Base-by-base conservation (phyloP, 352 stramenopile genomes). In the Phytophthora hibernalis region DNA sequence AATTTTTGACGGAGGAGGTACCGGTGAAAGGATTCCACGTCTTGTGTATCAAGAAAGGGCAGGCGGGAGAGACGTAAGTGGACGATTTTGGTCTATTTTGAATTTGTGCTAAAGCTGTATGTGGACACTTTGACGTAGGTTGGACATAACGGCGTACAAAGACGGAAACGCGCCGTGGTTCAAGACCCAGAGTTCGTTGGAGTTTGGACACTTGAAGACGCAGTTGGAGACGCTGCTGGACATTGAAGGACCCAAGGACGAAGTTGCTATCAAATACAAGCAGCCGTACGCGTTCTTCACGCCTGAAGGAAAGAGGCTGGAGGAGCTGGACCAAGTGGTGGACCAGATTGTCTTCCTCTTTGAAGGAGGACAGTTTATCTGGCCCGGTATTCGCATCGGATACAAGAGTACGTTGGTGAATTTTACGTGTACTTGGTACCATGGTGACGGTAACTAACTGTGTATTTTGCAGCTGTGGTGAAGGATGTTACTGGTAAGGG, bases 291-390 rank as follows among this genome's bases (percentile, higher is more conserved):
- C 76, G 6, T 87, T 89, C 63, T 92, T 92, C 68, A 83, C 76
- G 12, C 70, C 82, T 0, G 54, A 87, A 0, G 85, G 85, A 44
- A 57, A 72, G 51, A 81, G 65, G 13, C 43, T 92, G 10, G 72
- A 80, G 20, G 48, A 50, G 6, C 42, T 76, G n/a, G 76, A 73
- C n/a, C 69, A 79, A 9, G 55, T 93, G 44, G 53, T 61, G 12
- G 68, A 87, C 49, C 54, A 37, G 9, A 28, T 91, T 21, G 82
- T 90, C 30, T 93, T 87, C 43, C 64, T 93, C n/a, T 91, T 93
- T 55, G 82, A 93, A 75, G 83, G 85, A 55, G 85, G 83, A 0
- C 80, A 92, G 48, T 91, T 93, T 55, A 83, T 92, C 52, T 93
- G 83, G 83, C 85, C 85, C 8, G 85, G 85, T 9, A 72, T 91